phyloP scores from a whole-genome alignment of 805 yeast genomes.

The Ogataea chonburiensis region DNA sequence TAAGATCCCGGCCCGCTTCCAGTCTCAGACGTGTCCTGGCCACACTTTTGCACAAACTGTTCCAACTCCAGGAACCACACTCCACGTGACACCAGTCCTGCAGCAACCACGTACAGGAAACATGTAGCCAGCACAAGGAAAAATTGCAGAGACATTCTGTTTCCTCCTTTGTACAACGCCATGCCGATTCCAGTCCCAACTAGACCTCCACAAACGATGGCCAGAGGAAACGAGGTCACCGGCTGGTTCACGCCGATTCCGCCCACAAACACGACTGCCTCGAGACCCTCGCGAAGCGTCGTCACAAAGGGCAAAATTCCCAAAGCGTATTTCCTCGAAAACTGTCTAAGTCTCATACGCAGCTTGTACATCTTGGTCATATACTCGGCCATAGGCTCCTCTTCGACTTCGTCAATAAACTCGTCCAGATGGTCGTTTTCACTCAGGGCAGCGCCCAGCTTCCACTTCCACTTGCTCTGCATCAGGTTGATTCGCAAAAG shows the following conservation, averaged over 20 bases:
- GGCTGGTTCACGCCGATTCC: slow-evolving; percentile 82
- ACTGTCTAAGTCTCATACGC: slow-evolving; percentile 32
- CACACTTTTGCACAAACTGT: slow-evolving; percentile 70
- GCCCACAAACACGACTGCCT: slow-evolving; percentile 88
- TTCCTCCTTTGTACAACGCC: slow-evolving; percentile 73
- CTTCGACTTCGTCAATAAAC: slow-evolving; percentile 14
- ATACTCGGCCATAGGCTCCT: slow-evolving; percentile 23
- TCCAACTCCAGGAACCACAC: slow-evolving; percentile 89
- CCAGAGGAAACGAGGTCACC: slow-evolving; percentile 58
- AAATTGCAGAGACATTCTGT: slow-evolving; percentile 69
- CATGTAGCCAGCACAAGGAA: slow-evolving; percentile 76
- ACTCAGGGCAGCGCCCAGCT: slow-evolving; percentile 35
- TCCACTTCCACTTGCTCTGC: slow-evolving; percentile 77
- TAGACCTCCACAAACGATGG: slow-evolving; percentile 56
- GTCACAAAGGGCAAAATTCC: slow-evolving; percentile 82
- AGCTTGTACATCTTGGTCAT: slow-evolving; percentile 13
- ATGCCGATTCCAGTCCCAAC: slow-evolving; percentile 65
- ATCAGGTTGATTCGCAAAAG: slow-evolving; percentile 76
- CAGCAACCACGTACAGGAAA: slow-evolving; percentile 78
- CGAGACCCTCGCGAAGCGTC: slow-evolving; percentile 84
- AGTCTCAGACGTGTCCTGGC: slow-evolving; percentile 81
- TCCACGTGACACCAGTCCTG: slow-evolving; percentile 83
- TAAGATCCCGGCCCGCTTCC: slow-evolving; percentile 95
- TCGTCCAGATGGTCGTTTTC: slow-evolving; percentile 14
- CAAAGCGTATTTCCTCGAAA: slow-evolving; percentile 60